A percentile compares a stretch with the other conserved stretches of the same genome.
These are phyloP conservation scores for Stellera chamaejasme DNA, from an alignment of 345 rosid genomes.

Conservation along the genomic window DNA sequence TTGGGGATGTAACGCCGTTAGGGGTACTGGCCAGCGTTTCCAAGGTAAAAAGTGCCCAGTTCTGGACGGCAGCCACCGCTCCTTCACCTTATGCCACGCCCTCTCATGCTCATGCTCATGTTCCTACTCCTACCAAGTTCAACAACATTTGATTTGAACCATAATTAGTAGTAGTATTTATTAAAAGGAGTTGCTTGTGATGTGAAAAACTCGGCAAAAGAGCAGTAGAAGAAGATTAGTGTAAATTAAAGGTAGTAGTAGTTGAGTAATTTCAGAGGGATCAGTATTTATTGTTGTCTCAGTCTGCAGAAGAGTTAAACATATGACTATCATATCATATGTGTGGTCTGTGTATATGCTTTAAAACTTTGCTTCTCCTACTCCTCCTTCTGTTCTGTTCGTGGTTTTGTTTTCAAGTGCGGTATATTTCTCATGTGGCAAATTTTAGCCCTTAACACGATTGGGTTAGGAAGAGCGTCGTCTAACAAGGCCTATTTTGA, in stretches of 20 bases:
- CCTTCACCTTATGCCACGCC: conserved; percentile 13
- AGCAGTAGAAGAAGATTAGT: neutral
- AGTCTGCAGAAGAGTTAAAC: no score
- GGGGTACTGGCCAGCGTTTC: conserved; percentile 70
- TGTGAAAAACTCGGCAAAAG: no score
- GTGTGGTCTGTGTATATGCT: no score
- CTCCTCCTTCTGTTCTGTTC: no score
- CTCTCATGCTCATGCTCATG: conserved; percentile 2
- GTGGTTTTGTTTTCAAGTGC: no score
- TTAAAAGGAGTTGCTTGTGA: neutral
- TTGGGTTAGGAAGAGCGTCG: no score
- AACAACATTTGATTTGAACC: neutral
- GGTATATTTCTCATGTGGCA: no score
- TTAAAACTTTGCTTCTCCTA: no score
- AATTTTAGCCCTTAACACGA: no score
- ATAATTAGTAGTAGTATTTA: neutral
- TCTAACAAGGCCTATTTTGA: no score
- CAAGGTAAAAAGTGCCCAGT: conserved; percentile 82
- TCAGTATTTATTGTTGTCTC: conserved; percentile 4
- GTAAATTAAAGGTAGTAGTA: conserved; percentile 10
- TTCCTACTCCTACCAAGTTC: neutral
- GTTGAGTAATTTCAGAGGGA: neutral
- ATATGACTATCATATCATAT: no score
- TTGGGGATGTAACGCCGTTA: conserved; percentile 72
- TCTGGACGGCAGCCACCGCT: conserved; percentile 40